Base-by-base conservation (phyloP, 768 basidiomycete genomes). In the Suillus decipiens region DNA sequence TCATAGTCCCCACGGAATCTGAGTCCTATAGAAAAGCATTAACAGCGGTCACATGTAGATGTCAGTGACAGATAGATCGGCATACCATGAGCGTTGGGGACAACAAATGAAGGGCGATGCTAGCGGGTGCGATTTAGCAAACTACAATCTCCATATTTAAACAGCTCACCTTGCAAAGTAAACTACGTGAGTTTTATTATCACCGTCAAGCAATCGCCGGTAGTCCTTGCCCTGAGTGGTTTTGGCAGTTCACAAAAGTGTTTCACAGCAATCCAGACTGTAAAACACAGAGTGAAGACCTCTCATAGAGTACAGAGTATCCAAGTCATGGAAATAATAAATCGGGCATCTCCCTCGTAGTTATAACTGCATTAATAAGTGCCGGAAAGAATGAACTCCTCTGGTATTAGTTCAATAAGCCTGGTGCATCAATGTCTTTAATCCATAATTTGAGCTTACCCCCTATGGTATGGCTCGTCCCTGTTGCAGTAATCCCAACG, bases 101-200 rank as follows among this genome's bases (percentile, higher is more conserved):
- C 22, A 56, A 22, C 9, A 24, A 22, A 2, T 36, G 22, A 9
- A 56, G 36, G 14, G 36, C 15, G 9, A 56, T 39, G 22, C 55
- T 56, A 37, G 55, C 5, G 10, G 14, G 24, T 8, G 14, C 14
- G 2, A 15, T 56, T 56, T 8, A 56, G 36, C 9, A 24, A 14
- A 33, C 17, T 15, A 39, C 15, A 15, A 24, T 5, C 24, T 17
- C 22, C 14, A 24, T 2, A 10, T 37, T 39, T 15, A 56, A 50
- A 28, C 36, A 19, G 17, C 51, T 34, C 51, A 56, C 36, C 55
- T 37, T 15, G 19, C 55, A 39, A 56, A 56, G 55, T 56, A 56
- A 39, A 39, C 22, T 1, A 56, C 22, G 22, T 56, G 55, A 6
- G 36, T 17, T 24, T 56, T 9, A 56, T 56, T 24, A 56, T 14